These are phyloP conservation scores for Coemansia sp. DNA, from an alignment of 192 early-diverging fungal genomes.

Conservation along the genomic window DNA sequence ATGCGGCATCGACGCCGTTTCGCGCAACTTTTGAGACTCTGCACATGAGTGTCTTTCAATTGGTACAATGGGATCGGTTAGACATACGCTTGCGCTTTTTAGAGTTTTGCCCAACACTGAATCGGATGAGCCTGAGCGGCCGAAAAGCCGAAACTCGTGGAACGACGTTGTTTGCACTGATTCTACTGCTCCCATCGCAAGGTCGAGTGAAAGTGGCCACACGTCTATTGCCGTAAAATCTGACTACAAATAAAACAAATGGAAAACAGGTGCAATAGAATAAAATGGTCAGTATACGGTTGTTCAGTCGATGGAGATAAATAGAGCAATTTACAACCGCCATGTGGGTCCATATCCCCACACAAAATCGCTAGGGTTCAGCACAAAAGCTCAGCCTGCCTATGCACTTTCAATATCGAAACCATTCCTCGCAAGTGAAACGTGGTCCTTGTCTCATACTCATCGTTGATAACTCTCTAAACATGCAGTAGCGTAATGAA, in stretches of 20 bases:
- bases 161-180: slow-evolving; percentile 26
- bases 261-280: too few relatives aligned
- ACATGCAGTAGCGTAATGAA: background rate
- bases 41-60: too few relatives aligned
- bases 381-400: too few relatives aligned
- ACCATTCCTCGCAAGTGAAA: slow-evolving; percentile 1
- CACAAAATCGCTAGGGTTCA: too few relatives aligned
- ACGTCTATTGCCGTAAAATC: too few relatives aligned
- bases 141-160: slow-evolving; percentile 20
- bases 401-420: too few relatives aligned
- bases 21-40: background rate
- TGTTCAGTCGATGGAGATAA: too few relatives aligned
- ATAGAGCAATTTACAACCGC: too few relatives aligned
- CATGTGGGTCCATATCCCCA: too few relatives aligned
- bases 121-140: slow-evolving; percentile 1
- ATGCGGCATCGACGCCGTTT: slow-evolving; percentile 3
- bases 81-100: slow-evolving; percentile 21
- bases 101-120: background rate
- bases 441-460: slow-evolving; percentile 4
- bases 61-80: background rate
- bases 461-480: background rate
- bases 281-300: too few relatives aligned
- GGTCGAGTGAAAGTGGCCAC: background rate
- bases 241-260: too few relatives aligned
- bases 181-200: slow-evolving; percentile 43